Evolutionary conservation across 75 land plant species (phyloP), one percentile per base, ranked within the genome.

Genomic region (Larix kaempferi): DNA sequence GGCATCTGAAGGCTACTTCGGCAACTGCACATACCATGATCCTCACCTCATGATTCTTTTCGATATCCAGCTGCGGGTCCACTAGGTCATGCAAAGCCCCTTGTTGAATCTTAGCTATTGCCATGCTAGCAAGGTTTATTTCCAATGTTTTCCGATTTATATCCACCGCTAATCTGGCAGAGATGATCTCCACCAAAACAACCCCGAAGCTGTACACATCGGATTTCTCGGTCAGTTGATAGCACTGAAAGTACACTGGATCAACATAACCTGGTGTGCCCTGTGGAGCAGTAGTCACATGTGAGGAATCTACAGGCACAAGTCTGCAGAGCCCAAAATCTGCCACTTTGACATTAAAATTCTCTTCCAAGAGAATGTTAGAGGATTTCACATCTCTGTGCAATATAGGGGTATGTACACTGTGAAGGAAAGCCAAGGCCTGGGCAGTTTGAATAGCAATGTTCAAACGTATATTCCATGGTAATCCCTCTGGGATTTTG

Each of bases 1-100:
- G 66, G 78, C 98, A 94, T 71, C 64, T 77, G 73, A 94, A 86
- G 4, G 91, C 92, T 33, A 94, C 35, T 80, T 88, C 88, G 5
- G 88, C 92, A 29, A 94, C 89, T 56, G 52, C 11, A 0, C 55
- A 78, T 0, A 83, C 78, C 85, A 73, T 82, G 76, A 39, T 57
- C 75, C 65, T 77, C 78, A 86, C 84, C 3, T 14, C 73, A 11
- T 25, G 8, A 74, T 91, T 82, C 52, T 73, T 33, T 1, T 81
- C 67, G 57, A 52, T 84, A 49, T 85, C 85, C 71, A 90, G 82
- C 16, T 22, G 13, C 16, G 85, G 86, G 69, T 91, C 97, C 15
- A 92, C 85, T 3, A 94, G 64, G 62, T 92, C 88, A 13, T 80
- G 58, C 84, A 89, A 56, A n/a, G 75, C 73, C 16, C 83, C 85